Conservation (phyloP, 257 asterid genomes). For the Lycium ferocissimum region DNA sequence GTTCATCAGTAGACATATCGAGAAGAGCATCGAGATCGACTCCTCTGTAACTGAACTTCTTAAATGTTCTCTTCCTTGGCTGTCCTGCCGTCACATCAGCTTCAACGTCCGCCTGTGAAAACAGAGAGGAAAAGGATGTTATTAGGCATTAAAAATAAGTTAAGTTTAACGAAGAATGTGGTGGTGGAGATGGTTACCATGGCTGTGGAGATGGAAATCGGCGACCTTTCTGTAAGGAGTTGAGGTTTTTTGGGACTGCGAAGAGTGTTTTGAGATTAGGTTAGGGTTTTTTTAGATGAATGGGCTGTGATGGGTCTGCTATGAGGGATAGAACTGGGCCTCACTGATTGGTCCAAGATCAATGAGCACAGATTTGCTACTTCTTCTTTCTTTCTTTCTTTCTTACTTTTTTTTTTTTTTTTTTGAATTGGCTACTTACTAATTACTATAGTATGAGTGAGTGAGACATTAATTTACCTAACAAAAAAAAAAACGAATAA, state of each 20-base stretch:
- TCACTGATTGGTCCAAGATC: neutral
- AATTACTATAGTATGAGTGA: too few species aligned
- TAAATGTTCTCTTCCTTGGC: slow-evolving; percentile 83
- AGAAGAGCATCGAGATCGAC: slow-evolving; percentile 92
- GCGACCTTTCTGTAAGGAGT: neutral
- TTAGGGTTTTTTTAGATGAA: neutral
- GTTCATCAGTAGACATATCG: slow-evolving; percentile 88
- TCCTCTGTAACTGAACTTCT: slow-evolving; percentile 91
- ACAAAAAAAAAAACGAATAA: too few species aligned
- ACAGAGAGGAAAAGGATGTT: too few species aligned
- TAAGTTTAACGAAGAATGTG: neutral
- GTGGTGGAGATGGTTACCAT: slow-evolving; percentile 19
- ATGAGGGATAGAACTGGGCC: neutral
- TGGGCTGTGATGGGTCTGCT: neutral
- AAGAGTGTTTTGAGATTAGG: neutral
- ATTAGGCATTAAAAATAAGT: neutral
- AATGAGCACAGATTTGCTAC: neutral
- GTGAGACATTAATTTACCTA: too few species aligned
- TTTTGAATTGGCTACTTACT: too few species aligned
- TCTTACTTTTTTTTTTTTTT: too few species aligned
- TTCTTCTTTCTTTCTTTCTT: too few species aligned
- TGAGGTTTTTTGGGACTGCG: neutral
- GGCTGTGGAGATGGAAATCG: slow-evolving; percentile 12
- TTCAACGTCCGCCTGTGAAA: slow-evolving; percentile 72
- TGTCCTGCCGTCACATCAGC: slow-evolving; percentile 63